Percentiles rank a stretch among this genome's conserved stretches.
Evolutionary conservation across 441 rosid genomes (phyloP).

Genomic region (Capsella rubella): DNA sequence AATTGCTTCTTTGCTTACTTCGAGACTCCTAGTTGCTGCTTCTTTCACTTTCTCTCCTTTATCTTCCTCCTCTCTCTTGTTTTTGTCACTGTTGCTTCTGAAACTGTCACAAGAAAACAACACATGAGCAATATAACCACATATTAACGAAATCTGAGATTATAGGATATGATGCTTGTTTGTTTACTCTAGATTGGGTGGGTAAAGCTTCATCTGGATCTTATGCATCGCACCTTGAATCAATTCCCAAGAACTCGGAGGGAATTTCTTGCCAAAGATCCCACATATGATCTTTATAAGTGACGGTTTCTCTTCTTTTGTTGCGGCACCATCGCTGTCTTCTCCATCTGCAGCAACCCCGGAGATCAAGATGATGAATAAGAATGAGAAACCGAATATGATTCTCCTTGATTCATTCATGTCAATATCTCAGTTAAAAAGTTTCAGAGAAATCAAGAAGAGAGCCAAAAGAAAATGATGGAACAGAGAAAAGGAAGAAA

Average conservation of each 20-base stretch:
- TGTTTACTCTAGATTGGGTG: slow-evolving; percentile 68
- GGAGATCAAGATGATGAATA: slow-evolving; percentile 24
- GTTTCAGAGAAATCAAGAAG: slow-evolving; percentile 9
- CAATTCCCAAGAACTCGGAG: slow-evolving; percentile 63
- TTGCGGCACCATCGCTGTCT: slow-evolving; percentile 1
- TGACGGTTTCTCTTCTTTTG: slow-evolving; percentile 47
- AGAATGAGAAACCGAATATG: slow-evolving; percentile 16
- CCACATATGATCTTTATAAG: slow-evolving; percentile 45
- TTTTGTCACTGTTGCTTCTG: slow-evolving; percentile 45
- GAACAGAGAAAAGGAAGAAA: slow-evolving; percentile 8
- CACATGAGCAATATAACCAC: not conserved
- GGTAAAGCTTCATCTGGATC: slow-evolving; percentile 53
- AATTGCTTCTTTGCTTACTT: slow-evolving; percentile 47
- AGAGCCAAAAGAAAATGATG: slow-evolving; percentile 3
- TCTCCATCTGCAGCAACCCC: slow-evolving; percentile 8
- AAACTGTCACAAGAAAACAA: slow-evolving; percentile 48
- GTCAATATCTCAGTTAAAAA: not conserved
- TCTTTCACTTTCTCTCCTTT: slow-evolving; percentile 52
- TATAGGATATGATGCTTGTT: not conserved
- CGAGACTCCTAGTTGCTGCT: slow-evolving; percentile 55
- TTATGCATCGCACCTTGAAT: slow-evolving; percentile 52
- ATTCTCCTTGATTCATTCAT: slow-evolving; percentile 28
- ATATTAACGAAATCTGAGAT: not conserved
- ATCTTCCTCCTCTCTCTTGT: slow-evolving; percentile 13
- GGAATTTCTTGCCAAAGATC: slow-evolving; percentile 47